These are phyloP conservation scores for Spergularia marina DNA, from an alignment of 148 eudicot genomes.

Conservation along the genomic window DNA sequence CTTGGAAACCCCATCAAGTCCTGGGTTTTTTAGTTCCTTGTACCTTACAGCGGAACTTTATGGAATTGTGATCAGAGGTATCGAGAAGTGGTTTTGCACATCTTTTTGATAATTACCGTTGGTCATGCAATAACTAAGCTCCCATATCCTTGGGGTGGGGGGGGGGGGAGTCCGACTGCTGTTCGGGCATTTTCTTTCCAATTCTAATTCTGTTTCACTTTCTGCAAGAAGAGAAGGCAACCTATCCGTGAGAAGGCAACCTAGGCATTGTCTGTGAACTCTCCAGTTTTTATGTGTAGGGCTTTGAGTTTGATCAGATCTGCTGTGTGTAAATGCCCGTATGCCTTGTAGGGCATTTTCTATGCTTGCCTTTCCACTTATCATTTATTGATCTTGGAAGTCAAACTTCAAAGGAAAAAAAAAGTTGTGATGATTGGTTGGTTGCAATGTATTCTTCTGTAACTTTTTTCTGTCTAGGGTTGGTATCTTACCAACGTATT, in stretches of 20 bases:
- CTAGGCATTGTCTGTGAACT: not conserved
- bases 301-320: not conserved
- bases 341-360: not conserved
- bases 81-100: not conserved
- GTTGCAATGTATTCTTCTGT: not conserved
- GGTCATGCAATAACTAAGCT: not conserved
- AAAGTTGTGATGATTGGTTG: not conserved
- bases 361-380: not conserved
- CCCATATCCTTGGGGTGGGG: too few species aligned
- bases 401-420: not conserved
- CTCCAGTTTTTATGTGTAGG: not conserved
- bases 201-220: not conserved
- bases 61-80: not conserved
- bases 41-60: not conserved
- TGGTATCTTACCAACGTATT: too few species aligned
- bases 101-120: constrained; percentile 4
- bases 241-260: not conserved
- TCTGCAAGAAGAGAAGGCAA: not conserved
- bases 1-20: too few species aligned
- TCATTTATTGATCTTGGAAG: not conserved
- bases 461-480: not conserved
- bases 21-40: too few species aligned
- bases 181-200: not conserved
- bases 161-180: not conserved
- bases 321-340: not conserved